A percentile compares a stretch with the other conserved stretches of the same genome.
Evolutionary conservation across 2,329 filamentous ascomycete genomes (phyloP).

Genomic region (Diaporthe sp.): DNA sequence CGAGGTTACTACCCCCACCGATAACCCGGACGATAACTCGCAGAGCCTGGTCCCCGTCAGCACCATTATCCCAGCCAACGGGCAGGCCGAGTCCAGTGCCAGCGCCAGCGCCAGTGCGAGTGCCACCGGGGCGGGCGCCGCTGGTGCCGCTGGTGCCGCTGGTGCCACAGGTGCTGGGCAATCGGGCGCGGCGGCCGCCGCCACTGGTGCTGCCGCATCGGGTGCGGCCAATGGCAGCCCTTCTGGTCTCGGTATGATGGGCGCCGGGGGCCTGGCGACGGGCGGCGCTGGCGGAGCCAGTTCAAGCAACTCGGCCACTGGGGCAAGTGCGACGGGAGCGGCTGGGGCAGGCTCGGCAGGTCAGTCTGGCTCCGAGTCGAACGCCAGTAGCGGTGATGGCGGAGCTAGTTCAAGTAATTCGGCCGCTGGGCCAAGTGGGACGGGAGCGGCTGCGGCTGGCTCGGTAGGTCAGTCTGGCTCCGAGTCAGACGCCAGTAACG

Average conservation of each 20-base stretch:
- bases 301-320: not conserved
- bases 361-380: not conserved
- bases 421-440: not conserved
- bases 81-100: not conserved
- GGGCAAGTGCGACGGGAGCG: not conserved
- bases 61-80: slow-evolving; percentile 30
- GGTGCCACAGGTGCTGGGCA: slow-evolving; percentile 8
- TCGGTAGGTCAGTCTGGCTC: not conserved
- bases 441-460: not conserved
- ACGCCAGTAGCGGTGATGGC: not conserved
- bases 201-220: slow-evolving; percentile 8
- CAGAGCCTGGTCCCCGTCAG: slow-evolving; percentile 36
- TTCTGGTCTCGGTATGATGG: slow-evolving; percentile 6
- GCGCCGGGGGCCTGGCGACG: not conserved
- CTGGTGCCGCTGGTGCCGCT: not conserved
- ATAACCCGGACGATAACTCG: slow-evolving; percentile 25
- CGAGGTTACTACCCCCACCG: slow-evolving; percentile 11
- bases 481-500: not conserved
- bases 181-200: slow-evolving; percentile 14
- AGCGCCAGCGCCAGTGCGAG: not conserved
- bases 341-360: not conserved
- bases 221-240: not conserved
- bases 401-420: not conserved
- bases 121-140: not conserved
- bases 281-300: not conserved